Conservation (phyloP, 176 grass and related monocot genomes). For the Cenchrus americanus region DNA sequence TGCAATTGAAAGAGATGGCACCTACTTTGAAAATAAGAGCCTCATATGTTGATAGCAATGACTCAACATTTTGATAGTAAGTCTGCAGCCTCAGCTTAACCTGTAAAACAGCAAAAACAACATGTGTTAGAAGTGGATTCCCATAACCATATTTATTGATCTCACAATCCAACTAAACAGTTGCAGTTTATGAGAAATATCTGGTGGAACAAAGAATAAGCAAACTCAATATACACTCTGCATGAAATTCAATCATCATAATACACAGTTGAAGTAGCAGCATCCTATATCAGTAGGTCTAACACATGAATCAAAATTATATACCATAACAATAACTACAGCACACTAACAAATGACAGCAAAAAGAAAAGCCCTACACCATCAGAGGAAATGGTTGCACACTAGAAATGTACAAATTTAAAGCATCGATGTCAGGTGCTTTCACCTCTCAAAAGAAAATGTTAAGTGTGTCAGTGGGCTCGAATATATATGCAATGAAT, state of each 20-base stretch:
- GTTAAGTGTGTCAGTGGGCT: not conserved
- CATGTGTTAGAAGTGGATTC: conserved; percentile 8
- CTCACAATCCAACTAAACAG: not conserved
- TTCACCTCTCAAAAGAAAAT: not conserved
- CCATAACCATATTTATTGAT: conserved; percentile 4
- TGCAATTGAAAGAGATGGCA: conserved; percentile 12
- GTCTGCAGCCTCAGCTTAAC: conserved; percentile 90
- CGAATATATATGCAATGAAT: not conserved
- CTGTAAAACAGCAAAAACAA: conserved; percentile 45
- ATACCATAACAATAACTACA: not conserved
- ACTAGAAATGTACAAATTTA: not conserved
- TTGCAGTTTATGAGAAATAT: conserved; percentile 8
- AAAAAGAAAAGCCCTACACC: not conserved
- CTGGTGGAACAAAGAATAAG: not conserved
- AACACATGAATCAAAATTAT: conserved; percentile 13
- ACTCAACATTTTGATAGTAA: conserved; percentile 89
- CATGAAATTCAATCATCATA: conserved; percentile 24
- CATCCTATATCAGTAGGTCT: conserved; percentile 18
- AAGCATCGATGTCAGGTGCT: not conserved
- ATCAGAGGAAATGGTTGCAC: conserved; percentile 17
- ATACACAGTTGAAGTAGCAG: not conserved
- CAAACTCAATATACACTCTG: not conserved
- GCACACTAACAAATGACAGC: not conserved
- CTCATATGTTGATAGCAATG: conserved; percentile 77
- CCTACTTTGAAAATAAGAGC: conserved; percentile 65